Conservation (phyloP, 805 yeast species). For the Cyberlindnera xishuangbannaensis region DNA sequence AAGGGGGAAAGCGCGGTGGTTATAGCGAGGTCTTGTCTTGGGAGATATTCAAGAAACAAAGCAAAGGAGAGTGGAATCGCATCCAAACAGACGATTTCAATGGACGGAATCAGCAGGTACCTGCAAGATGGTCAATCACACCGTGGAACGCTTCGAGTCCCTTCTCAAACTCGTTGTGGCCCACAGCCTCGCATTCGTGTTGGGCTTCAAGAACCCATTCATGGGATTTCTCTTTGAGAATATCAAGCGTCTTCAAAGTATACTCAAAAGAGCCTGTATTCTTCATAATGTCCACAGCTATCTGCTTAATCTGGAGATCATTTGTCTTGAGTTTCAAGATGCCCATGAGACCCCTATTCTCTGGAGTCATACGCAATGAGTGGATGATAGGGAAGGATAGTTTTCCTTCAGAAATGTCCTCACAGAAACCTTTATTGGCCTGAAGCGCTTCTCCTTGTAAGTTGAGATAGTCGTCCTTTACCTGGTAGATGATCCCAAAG, state of each 20-base stretch:
- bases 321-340: constrained; percentile 49
- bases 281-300: constrained; percentile 44
- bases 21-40: too few relatives aligned
- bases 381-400: constrained; percentile 83
- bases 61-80: too few relatives aligned
- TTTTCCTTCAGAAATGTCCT: constrained; percentile 87
- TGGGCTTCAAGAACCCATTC: constrained; percentile 8
- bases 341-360: constrained; percentile 37
- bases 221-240: constrained; percentile 11
- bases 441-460: constrained; percentile 44
- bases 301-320: constrained; percentile 42
- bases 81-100: too few relatives aligned
- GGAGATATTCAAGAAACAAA: too few relatives aligned
- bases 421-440: constrained; percentile 72
- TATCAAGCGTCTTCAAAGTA: constrained; percentile 10
- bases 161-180: not conserved
- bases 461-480: constrained; percentile 80
- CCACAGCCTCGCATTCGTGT: constrained; percentile 1
- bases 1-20: too few relatives aligned
- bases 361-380: constrained; percentile 35
- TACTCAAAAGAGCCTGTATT: constrained; percentile 21
- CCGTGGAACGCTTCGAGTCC: constrained; percentile 6
- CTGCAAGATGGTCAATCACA: constrained; percentile 5
- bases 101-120: too few relatives aligned
- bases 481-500: constrained; percentile 80